Conservation (phyloP, 148 eudicot genomes). For the Gaultheria prostrata region DNA sequence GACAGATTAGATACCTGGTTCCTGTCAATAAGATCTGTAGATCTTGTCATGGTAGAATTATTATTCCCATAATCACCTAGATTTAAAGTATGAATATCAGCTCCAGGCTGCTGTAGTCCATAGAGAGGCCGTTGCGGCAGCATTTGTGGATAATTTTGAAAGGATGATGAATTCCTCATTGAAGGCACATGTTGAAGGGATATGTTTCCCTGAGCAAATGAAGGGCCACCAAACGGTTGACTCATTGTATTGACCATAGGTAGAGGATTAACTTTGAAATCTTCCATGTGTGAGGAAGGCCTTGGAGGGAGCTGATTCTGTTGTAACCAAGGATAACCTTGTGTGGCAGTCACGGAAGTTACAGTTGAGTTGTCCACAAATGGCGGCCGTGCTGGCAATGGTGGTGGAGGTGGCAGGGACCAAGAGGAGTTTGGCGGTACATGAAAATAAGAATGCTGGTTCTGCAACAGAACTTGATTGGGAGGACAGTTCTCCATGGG, state of each 20-base stretch:
- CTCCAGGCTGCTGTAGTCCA: constrained; percentile 33
- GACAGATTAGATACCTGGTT: constrained; percentile 35
- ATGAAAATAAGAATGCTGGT: constrained; percentile 48
- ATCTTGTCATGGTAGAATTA: constrained; percentile 30
- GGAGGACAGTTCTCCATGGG: constrained; percentile 28
- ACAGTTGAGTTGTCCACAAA: constrained; percentile 28
- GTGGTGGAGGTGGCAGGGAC: constrained; percentile 50
- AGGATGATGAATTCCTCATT: constrained; percentile 20
- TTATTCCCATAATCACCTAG: constrained; percentile 28
- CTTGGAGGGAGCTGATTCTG: constrained; percentile 45
- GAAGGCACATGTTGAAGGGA: constrained; percentile 21
- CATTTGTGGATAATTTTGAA: constrained; percentile 31
- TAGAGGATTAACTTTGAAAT: constrained; percentile 20
- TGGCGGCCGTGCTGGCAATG: constrained; percentile 40
- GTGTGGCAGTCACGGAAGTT: constrained; percentile 16
- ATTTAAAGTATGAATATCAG: constrained; percentile 30
- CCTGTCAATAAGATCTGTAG: constrained; percentile 36
- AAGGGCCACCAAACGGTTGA: constrained; percentile 35
- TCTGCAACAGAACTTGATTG: constrained; percentile 37
- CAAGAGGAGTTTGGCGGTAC: constrained; percentile 41
- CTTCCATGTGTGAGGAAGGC: constrained; percentile 20
- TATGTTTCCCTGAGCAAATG: constrained; percentile 31
- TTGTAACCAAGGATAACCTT: constrained; percentile 41
- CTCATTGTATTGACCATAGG: constrained; percentile 33
- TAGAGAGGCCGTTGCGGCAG: constrained; percentile 34